Base-by-base conservation (phyloP, 768 basidiomycete genomes). In the Vararia minispora region DNA sequence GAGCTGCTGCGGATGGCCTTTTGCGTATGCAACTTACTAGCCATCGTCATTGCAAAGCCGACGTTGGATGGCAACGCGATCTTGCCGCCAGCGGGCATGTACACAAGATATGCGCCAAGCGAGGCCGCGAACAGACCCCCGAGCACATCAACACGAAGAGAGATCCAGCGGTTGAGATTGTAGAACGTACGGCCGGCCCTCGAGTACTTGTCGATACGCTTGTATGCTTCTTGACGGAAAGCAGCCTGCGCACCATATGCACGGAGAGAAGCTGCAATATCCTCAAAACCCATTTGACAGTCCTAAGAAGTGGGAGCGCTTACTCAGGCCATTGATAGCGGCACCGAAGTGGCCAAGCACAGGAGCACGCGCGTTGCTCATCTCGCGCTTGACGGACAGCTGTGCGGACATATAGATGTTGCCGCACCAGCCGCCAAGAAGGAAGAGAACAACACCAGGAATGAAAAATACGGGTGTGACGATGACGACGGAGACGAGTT, bases 321-420 rank as follows among this genome's bases (percentile, higher is more conserved):
- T 34, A 67, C 66, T 56, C n/a, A 71, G 44, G 26, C 74, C 74
- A 10, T 65, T 53, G 14, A 75, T 64, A 1, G 71, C 67, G 13
- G 72, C 69, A 5, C 66, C 63, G 46, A 76, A 71, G 42, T 69
- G 67, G 13, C 63, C 65, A 35, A 70, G 58, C 3, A 73, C 61
- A 0, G 73, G 72, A 6, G 66, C 59, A 33, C 65, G 62, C 4
- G 63, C 60, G 37, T 68, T 69, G 30, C 65, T 69, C 68, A 70
- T 67, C 52, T 74, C 69, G 14, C 73, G 61, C 56, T 76, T 76
- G 42, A 74, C 65, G 10, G 65, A 62, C 12, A 75, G 58, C 44
- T 77, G 74, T 4, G 70, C 68, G 42, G 63, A 63, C 49, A 76
- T 71, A 51, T 75, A 76, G 11, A 74, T 51, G 26, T 65, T 62